Evolutionary conservation across 2,329 filamentous ascomycete genomes (phyloP), one percentile per base, ranked within the genome.

Genomic region (Gaeumannomyces tritici): DNA sequence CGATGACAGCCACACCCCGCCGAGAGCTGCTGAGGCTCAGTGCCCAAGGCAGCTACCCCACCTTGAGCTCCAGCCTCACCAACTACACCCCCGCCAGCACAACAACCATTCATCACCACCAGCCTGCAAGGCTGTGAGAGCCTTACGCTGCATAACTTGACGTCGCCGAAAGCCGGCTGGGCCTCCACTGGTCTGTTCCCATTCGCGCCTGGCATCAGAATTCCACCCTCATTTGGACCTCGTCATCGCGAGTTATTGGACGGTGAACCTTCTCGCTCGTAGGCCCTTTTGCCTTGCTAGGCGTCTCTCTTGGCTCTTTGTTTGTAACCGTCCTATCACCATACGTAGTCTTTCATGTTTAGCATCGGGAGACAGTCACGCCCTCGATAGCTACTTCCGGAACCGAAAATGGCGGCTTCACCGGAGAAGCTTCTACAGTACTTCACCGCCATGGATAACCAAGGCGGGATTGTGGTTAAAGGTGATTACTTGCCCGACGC

Each of bases 381-480:
- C 8, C 24, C 35, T 18, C 2, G n/a, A 18, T 3, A 51, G n/a
- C n/a, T n/a, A n/a, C n/a, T n/a, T n/a, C n/a, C 42, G 24, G 6
- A 47, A 51, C 7, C 42, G 13, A 73, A 68, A 64, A 81, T 80
- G 74, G 69, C 75, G 59, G 69, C 73, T 62, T 66, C 73, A 26
- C 67, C 24, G 18, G 31, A 33, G 28, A 56, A 47, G 54, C 60
- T 80, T 61, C 67, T 76, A 61, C 67, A 68, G 35, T 83, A 78
- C 69, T 81, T 84, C 65, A 73, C 75, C 61, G 66, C 74, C 64
- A 79, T 82, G 74, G 76, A 76, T 62, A 73, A 74, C 63, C 73
- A 78, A 65, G 80, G 77, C 47, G 74, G 74, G 59, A 67, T 79
- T 61, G 71, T 84, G 58, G 79, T 85, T 57, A 74, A 72, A 73